A percentile compares a stretch with the other conserved stretches of the same genome.
Conservation (phyloP, 306 rosid species). For the Mucuna pruriens region DNA sequence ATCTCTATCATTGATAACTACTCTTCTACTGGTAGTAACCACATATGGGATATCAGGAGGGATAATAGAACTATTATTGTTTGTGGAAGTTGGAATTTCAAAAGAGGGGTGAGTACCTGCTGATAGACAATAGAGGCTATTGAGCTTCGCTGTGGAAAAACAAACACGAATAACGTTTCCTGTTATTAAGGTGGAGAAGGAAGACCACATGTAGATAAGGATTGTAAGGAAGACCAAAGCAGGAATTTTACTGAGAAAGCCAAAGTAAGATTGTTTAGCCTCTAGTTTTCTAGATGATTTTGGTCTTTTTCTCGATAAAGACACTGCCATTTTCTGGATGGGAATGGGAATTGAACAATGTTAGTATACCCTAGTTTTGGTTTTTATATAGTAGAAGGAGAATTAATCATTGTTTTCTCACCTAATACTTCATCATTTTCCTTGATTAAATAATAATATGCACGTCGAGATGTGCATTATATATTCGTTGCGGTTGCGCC, state of each 20-base stretch:
- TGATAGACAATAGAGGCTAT: conserved; percentile 68
- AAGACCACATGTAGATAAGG: conserved; percentile 68
- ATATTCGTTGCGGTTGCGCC: background rate
- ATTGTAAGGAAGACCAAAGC: conserved; percentile 48
- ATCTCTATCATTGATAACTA: conserved; percentile 29
- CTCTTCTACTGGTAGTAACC: conserved; percentile 3
- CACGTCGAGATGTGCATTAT: conserved; percentile 39
- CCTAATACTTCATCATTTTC: conserved; percentile 32
- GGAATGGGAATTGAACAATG: no score
- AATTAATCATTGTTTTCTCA: conserved; percentile 5
- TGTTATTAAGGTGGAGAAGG: conserved; percentile 62
- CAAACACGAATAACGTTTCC: conserved; percentile 76
- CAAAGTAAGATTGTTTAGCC: conserved; percentile 32
- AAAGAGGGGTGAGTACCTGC: conserved; percentile 69
- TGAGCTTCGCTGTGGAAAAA: conserved; percentile 67
- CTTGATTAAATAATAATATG: conserved; percentile 33
- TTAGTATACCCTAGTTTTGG: conserved; percentile 25
- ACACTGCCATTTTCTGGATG: conserved; percentile 53
- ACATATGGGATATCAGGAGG: conserved; percentile 33
- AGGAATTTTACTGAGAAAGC: conserved; percentile 50
- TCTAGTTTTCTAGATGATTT: conserved; percentile 47
- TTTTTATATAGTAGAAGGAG: conserved; percentile 40
- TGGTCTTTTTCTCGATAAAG: conserved; percentile 52
- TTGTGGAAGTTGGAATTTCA: conserved; percentile 47
- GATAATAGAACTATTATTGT: conserved; percentile 21